These are phyloP conservation scores for Quercus aquifolioides DNA, from an alignment of 306 rosid genomes.

Conservation along the genomic window DNA sequence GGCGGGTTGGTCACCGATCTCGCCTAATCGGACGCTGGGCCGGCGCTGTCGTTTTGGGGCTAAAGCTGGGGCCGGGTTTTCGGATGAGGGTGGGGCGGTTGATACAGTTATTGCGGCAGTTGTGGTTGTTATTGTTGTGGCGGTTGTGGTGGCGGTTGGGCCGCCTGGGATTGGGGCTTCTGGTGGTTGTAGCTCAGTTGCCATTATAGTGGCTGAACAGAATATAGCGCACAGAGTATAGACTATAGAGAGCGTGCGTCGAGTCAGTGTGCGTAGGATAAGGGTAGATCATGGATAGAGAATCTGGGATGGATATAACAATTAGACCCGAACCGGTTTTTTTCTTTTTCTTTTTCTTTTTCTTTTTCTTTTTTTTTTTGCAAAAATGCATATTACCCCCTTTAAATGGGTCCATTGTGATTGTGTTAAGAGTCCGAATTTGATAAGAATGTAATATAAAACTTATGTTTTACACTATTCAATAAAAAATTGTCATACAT, in stretches of 20 bases:
- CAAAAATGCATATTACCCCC: no score
- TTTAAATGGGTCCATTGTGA: no score
- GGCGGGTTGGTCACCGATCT: constrained; percentile 64
- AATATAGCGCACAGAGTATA: background rate
- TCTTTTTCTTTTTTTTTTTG: no score
- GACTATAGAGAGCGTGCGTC: background rate
- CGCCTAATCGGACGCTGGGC: constrained; percentile 74
- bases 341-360: no score
- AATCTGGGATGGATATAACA: no score
- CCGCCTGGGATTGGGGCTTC: constrained; percentile 27
- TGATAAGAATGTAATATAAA: no score
- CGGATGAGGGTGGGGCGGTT: constrained; percentile 14
- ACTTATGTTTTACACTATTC: rapidly evolving
- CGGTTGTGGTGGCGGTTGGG: constrained; percentile 2
- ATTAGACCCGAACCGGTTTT: no score
- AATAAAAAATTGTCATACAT: no score
- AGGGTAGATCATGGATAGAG: background rate
- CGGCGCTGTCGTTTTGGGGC: constrained; percentile 70
- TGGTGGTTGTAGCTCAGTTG: constrained; percentile 46
- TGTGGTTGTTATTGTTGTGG: background rate
- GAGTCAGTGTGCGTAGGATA: constrained; percentile 27
- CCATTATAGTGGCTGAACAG: constrained; percentile 35
- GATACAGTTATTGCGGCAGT: background rate
- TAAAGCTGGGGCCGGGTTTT: constrained; percentile 23
- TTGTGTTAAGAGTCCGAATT: no score